These are phyloP conservation scores for Mycena rosella DNA, from an alignment of 768 basidiomycete genomes.

Conservation along the genomic window DNA sequence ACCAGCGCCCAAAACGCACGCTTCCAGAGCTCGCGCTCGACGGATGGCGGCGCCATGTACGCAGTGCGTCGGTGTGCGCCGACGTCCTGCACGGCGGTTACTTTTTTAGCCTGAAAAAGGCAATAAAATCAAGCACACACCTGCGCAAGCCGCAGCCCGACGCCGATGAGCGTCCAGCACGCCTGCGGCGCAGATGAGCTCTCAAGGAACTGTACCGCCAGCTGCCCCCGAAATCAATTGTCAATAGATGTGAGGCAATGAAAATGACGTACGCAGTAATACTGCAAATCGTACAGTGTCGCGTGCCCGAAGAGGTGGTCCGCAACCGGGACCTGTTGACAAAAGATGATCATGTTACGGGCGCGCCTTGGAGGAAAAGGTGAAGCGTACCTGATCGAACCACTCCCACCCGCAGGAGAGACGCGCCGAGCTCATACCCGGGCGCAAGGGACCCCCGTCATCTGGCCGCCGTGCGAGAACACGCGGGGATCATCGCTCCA, in stretches of 20 bases:
- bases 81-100: constrained; percentile 24
- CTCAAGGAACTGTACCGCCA: constrained; percentile 65
- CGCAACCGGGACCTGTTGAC: constrained; percentile 58
- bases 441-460: too few relatives aligned
- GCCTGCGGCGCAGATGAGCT: constrained; percentile 72
- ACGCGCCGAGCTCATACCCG: too few relatives aligned
- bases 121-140: not conserved
- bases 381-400: constrained; percentile 71
- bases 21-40: constrained; percentile 82
- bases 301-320: constrained; percentile 74
- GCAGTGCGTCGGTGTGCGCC: constrained; percentile 42
- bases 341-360: too few relatives aligned
- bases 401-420: constrained; percentile 75
- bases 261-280: constrained; percentile 60
- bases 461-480: constrained; percentile 10
- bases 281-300: constrained; percentile 80
- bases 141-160: constrained; percentile 39
- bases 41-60: constrained; percentile 48
- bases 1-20: constrained; percentile 68
- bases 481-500: constrained; percentile 70
- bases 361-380: not conserved
- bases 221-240: constrained; percentile 48
- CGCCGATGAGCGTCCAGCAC: constrained; percentile 77
- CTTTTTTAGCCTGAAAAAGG: constrained; percentile 28
- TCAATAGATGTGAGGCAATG: not conserved